A percentile compares a stretch with the other conserved stretches of the same genome.
These are phyloP conservation scores for Diaporthe eres DNA, from an alignment of 2,329 filamentous ascomycete genomes.

Conservation along the genomic window DNA sequence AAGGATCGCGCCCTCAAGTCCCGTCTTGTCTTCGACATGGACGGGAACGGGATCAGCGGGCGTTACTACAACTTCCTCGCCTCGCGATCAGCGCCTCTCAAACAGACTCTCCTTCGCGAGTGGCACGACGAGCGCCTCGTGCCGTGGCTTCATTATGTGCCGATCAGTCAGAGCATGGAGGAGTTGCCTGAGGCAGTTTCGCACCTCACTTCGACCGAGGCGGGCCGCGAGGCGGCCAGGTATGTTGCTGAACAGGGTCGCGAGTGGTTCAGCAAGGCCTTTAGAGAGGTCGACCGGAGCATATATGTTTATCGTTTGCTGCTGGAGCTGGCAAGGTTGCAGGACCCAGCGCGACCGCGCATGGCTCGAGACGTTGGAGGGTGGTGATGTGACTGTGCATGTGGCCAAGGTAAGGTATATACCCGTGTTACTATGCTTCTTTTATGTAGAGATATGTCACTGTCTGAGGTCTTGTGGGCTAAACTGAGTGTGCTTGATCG, in stretches of 20 bases:
- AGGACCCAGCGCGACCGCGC: slow-evolving; percentile 48
- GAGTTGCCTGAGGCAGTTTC: slow-evolving; percentile 67
- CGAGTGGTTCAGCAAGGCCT: slow-evolving; percentile 66
- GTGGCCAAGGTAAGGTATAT: not conserved
- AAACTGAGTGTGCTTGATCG: too few relatives aligned
- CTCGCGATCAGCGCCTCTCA: slow-evolving; percentile 62
- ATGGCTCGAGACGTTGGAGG: not conserved
- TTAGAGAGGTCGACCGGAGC: slow-evolving; percentile 72
- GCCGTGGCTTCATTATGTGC: slow-evolving; percentile 71
- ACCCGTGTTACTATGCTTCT: too few relatives aligned
- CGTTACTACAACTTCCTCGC: slow-evolving; percentile 66
- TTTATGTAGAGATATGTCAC: too few relatives aligned
- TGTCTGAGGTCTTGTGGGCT: too few relatives aligned
- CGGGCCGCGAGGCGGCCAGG: slow-evolving; percentile 62
- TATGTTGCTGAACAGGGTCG: slow-evolving; percentile 67
- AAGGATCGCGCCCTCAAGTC: slow-evolving; percentile 51
- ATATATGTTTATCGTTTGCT: slow-evolving; percentile 74
- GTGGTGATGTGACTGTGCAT: not conserved
- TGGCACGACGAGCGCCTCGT: slow-evolving; percentile 71
- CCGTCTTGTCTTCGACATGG: slow-evolving; percentile 64
- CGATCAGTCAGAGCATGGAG: slow-evolving; percentile 62
- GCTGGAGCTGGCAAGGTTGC: slow-evolving; percentile 66
- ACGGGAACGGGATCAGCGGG: slow-evolving; percentile 70
- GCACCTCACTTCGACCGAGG: slow-evolving; percentile 59
- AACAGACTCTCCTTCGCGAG: slow-evolving; percentile 66